Evolutionary conservation across 2,329 filamentous ascomycete genomes (phyloP), one percentile per base, ranked within the genome.

Genomic region (Apiospora marii): DNA sequence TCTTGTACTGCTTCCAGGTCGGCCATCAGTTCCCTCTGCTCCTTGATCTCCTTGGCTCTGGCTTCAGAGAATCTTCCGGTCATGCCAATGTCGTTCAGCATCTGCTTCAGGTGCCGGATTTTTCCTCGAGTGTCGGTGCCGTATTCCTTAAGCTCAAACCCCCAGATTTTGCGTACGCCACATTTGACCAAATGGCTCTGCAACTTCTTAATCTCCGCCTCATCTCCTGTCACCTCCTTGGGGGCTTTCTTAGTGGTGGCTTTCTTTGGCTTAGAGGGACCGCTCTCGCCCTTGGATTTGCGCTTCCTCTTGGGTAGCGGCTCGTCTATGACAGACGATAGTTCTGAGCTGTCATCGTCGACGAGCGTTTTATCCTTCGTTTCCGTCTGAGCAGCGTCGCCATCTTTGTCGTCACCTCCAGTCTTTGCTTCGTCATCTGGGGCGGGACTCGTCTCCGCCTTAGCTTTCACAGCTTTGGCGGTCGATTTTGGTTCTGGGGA

Each of bases 121-220:
- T 98, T 98, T 69, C 90, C 94, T 74, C 91, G 92, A 4, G 88
- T 80, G 34, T 95, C 93, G 71, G 92, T 89, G 1, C 88, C 88
- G 78, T 90, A 95, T 71, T 91, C 86, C 81, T 94, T 94, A 41
- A 99, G 87, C 82, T 98, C 94, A 75, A 92, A 91, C 69, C 89
- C 90, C 96, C 96, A 99, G 74, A 98, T 89, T 81, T 98, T 98
- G 70, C 94, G 92, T 71, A 98, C 90, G 43, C 96, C 96, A 79
- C 96, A 99, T 82, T 98, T 98, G 67, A 92, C 84, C 8, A 99
- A 88, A 82, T 96, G 94, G 12, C 91, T 90, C 83, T 98, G 96
- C 4, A 98, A 86, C 68, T 92, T 93, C 82, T 98, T 98, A 80
- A 98, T 93, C 81, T 97, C 93, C 4, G 89, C 91, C 73, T 94